Base-by-base conservation (phyloP, 306 rosid species). In the Begonia loranthoides region DNA sequence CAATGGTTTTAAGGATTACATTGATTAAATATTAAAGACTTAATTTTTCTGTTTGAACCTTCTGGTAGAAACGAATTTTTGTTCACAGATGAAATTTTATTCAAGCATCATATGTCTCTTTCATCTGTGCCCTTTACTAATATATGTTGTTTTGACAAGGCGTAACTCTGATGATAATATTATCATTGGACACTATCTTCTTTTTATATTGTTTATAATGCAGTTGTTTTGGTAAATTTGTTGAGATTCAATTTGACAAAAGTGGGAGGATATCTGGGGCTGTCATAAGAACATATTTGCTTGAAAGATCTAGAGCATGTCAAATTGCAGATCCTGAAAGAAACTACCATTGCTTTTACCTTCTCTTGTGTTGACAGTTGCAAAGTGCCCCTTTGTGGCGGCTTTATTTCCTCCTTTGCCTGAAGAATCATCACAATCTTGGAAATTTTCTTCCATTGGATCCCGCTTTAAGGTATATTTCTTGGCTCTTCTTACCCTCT, bases 191-290 rank as follows among this genome's bases (percentile, higher is more conserved):
- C 5, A 24, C 1, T 24, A 24, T 0, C 34, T 24, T 24, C 34
- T 24, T 24, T 4, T 3, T 6, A 24, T 24, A 24, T 24, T 24
- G 34, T 49, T 52, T 66, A 70, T 51, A 19, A 56, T 86, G 84
- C 94, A 92, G 99, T 92, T 96, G 99, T 55, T 92, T 92, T 74
- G 99, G 99, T 61, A 92, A 92, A 77, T 92, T 92, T 60, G 99
- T 92, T 60, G 99, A 92, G 81, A 82, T 92, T 71, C 99, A 92
- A 79, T 92, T 92, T 46, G 99, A 92, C 79, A 87, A 87, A 81
- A 92, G 72, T 67, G 99, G 99, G 60, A 87, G 96, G 73, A 92
- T 92, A 58, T 92, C 99, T 49, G 99, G 99, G 58, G 99, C 99
- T 28, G 99, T 96, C 46, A 67, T 92, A 41, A 66, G 96, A 14